Conservation (phyloP, 164 flowering plant species). For the Vitis amurensis region DNA sequence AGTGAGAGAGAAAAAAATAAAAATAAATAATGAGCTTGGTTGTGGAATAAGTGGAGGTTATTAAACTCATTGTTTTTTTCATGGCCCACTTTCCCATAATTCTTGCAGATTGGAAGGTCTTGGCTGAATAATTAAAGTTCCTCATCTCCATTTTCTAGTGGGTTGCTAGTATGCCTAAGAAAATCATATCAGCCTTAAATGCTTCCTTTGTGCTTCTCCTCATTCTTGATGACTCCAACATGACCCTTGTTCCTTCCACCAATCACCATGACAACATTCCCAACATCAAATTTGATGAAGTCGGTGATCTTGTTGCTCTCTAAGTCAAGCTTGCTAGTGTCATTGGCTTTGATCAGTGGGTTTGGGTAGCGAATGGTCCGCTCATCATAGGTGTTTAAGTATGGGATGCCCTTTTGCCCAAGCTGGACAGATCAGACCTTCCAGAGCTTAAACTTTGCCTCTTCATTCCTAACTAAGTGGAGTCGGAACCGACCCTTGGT, state of each 20-base stretch:
- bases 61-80: no score
- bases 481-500: constrained; percentile 86
- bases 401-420: constrained; percentile 68
- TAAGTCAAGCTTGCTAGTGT: constrained; percentile 75
- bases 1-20: no score
- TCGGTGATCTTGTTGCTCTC: constrained; percentile 66
- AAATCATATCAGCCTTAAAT: constrained; percentile 26
- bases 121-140: no score
- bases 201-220: background rate
- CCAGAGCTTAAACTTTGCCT: constrained; percentile 84
- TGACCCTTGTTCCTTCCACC: constrained; percentile 87
- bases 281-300: constrained; percentile 87
- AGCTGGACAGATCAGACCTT: constrained; percentile 70
- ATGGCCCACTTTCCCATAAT: no score
- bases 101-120: no score
- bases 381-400: constrained; percentile 79
- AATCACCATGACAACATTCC: constrained; percentile 88
- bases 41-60: no score
- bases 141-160: no score
- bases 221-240: constrained; percentile 57
- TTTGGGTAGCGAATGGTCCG: constrained; percentile 88
- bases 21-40: no score
- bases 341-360: constrained; percentile 83
- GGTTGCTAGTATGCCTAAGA: no score
- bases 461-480: constrained; percentile 74